Base-by-base conservation (phyloP, 805 yeast genomes). In the Lachancea thermotolerans region DNA sequence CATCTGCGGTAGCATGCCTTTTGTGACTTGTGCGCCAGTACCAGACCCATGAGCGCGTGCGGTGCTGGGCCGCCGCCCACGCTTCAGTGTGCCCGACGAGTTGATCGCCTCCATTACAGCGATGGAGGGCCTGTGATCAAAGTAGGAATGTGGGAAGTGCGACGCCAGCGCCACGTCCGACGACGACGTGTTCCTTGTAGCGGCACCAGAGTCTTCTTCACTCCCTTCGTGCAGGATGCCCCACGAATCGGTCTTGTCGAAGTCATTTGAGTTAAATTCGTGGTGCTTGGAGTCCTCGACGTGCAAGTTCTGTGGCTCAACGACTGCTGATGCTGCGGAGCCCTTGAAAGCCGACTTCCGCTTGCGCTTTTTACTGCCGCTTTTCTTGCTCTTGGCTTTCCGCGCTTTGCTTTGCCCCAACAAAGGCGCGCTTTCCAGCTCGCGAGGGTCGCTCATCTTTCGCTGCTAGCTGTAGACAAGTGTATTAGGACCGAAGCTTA, bases 211-310 rank as follows among this genome's bases (percentile, higher is more conserved):
- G 29, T 39, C 48, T 17, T 48, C 50, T 9, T 43, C 50, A 7
- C 38, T 40, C 27, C 46, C 46, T 16, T 60, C 67, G 46, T 62
- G 67, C 31, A 62, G 44, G 42, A 62, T 48, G 18, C 67, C 67
- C 61, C 58, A 55, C 1, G 67, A 61, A 38, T 62, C 67, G 1
- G 56, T 56, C 34, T 61, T 58, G 27, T 61, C 65, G 40, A 60
- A 60, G 45, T 62, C 66, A 4, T 60, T 56, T 12, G 36, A 30
- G 15, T 28, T 27, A n/a, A 14, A 35, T 8, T 10, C 21, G 15
- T 30, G 39, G 4, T 33, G 41, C 15, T 16, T 18, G n/a, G 10
- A 17, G 14, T 33, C 37, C 8, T 42, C 37, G 10, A 37, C 5
- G 12, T 28, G 36, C 7, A 29, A 27, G 33, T 44, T 36, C n/a